Base-by-base conservation (phyloP, 176 grass and related monocot genomes). In the Poa annua region DNA sequence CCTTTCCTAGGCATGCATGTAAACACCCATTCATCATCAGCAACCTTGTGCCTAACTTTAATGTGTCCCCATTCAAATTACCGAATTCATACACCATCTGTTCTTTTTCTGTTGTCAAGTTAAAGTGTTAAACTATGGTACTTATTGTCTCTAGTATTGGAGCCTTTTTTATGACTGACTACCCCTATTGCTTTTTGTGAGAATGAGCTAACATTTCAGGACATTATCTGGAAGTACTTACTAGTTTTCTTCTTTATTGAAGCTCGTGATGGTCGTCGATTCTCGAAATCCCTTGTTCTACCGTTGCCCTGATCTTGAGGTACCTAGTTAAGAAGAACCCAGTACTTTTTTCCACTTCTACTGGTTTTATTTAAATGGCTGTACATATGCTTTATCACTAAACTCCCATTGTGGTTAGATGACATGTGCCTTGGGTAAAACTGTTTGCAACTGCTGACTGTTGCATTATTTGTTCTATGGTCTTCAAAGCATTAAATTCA, bases 211-310 rank as follows among this genome's bases (percentile, higher is more conserved):
- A 21, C 17, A 21, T 78, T 76, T 83, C n/a, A 70, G n/a, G 16
- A 74, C 24, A 45, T 90, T 74, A 22, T 66, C 39, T 55, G 12
- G 47, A 63, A 82, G 21, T 33, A 74, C 69, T 77, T 25, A 75
- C 39, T 80, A 47, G 74, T 89, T 51, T 85, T 50, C 32, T 22
- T 57, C 61, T 81, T 54, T 51, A 74, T 56, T 89, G 66, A 79
- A 95, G 93, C 78, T 92, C 52, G 93, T 95, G 34, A 92, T 95
- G 90, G 90, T 95, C 54, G 88, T 95, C 36, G 90, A 92, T 88
- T 85, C 93, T 82, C 84, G 93, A 69, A 86, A 95, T 92, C 93
- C 93, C 55, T 85, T 92, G 64, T 90, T 95, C 83, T 95, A 92
- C 71, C 75, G 88, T 6, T 92, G 90, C 78, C 87, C 90, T 67